Conservation (phyloP, 805 yeast genomes). For the Yarrowia osloensis region DNA sequence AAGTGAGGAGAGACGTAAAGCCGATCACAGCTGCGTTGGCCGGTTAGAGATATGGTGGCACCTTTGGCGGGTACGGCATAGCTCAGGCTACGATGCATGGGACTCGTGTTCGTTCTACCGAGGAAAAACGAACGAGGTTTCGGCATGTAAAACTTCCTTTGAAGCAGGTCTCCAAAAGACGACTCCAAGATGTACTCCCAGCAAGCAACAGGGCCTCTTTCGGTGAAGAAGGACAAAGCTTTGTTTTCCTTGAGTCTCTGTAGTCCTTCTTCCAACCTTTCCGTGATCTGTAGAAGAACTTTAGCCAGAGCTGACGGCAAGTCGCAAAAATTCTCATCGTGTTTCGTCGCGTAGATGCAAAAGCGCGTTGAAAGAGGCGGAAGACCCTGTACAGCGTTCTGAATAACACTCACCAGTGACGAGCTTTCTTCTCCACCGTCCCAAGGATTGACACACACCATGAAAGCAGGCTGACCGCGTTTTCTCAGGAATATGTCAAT, state of each 20-base stretch:
- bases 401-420: not conserved
- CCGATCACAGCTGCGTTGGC: not conserved
- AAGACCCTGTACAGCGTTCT: not conserved
- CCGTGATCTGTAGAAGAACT: not conserved
- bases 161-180: not conserved
- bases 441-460: not conserved
- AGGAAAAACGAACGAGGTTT: not conserved
- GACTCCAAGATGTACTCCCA: not conserved
- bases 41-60: not conserved
- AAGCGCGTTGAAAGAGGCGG: not conserved
- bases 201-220: not conserved
- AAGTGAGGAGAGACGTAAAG: not conserved
- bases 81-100: not conserved
- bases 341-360: not conserved
- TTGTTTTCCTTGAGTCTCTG: not conserved
- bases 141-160: not conserved
- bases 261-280: not conserved
- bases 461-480: not conserved
- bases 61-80: not conserved
- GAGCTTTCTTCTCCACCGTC: not conserved
- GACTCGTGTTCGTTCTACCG: not conserved
- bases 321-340: not conserved
- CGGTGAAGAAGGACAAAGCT: not conserved
- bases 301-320: not conserved
- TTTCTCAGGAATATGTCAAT: not conserved